Percentiles rank a stretch among this genome's conserved stretches.
Conservation (phyloP, 257 asterid species). For the Gentiana macrophylla region DNA sequence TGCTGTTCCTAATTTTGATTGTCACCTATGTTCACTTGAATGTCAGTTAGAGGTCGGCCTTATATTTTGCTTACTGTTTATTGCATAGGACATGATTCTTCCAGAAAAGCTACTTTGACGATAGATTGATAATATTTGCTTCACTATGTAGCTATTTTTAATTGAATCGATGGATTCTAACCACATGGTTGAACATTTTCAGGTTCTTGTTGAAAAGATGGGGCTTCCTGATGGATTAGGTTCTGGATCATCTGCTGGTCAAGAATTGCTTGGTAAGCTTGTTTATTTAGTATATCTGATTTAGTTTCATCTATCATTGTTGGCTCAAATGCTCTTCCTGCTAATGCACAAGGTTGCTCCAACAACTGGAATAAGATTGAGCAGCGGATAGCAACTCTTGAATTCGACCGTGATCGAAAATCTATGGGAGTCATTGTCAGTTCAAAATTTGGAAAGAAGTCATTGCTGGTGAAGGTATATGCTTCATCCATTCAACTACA, state of each 20-base stretch:
- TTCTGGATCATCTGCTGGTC: slow-evolving; percentile 40
- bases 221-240: slow-evolving; percentile 62
- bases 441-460: slow-evolving; percentile 49
- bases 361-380: slow-evolving; percentile 61
- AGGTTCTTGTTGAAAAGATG: slow-evolving; percentile 99
- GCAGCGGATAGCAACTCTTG: slow-evolving; percentile 88
- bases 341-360: slow-evolving; percentile 51
- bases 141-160: no score
- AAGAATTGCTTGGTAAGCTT: slow-evolving; percentile 61
- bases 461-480: slow-evolving; percentile 77
- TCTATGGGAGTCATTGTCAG: slow-evolving; percentile 93
- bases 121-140: no score
- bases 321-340: slow-evolving; percentile 19
- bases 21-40: no score
- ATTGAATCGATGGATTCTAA: neutral
- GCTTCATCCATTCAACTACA: neutral
- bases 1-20: no score
- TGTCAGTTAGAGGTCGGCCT: no score
- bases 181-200: slow-evolving; percentile 12
- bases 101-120: no score
- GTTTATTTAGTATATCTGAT: neutral
- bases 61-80: no score
- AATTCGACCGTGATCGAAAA: slow-evolving; percentile 95
- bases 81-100: no score
- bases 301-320: slow-evolving; percentile 3